Evolutionary conservation across 495 filamentous ascomycete species (phyloP).

Genomic region (Penicillium paradoxum): DNA sequence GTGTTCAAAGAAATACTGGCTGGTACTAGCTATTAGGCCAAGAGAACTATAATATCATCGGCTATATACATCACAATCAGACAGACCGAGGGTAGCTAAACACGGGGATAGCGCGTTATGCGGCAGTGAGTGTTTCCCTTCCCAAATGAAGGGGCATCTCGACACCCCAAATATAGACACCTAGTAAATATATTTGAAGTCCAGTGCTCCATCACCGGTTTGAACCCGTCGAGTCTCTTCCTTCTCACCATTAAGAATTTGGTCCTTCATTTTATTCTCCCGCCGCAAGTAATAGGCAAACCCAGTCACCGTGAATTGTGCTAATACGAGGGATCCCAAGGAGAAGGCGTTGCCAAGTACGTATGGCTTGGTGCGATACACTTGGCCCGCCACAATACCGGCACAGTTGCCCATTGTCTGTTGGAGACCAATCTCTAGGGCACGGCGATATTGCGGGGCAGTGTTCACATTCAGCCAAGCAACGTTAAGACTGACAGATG

Average conservation of each 20-base stretch:
- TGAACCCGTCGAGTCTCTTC: constrained; percentile 40
- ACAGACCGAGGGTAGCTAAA: too few relatives aligned
- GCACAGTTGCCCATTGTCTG: constrained; percentile 56
- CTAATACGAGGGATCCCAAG: constrained; percentile 38
- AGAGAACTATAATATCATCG: too few relatives aligned
- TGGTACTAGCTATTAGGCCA: too few relatives aligned
- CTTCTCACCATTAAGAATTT: constrained; percentile 35
- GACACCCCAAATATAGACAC: not conserved
- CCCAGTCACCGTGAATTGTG: constrained; percentile 30
- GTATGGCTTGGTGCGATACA: constrained; percentile 49
- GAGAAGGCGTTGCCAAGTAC: constrained; percentile 47
- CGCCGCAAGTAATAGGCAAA: constrained; percentile 40
- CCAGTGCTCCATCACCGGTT: constrained; percentile 44
- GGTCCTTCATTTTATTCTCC: constrained; percentile 38
- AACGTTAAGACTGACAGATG: constrained; percentile 47
- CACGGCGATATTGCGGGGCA: constrained; percentile 53
- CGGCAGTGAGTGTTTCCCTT: too few relatives aligned
- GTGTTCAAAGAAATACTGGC: too few relatives aligned
- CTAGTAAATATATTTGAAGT: constrained; percentile 47
- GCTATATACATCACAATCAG: too few relatives aligned
- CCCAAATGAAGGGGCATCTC: too few relatives aligned
- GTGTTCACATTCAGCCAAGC: constrained; percentile 56
- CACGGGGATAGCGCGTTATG: too few relatives aligned
- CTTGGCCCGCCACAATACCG: constrained; percentile 49
- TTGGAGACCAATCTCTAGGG: constrained; percentile 52